Conservation (phyloP, 2,329 filamentous ascomycete genomes). For the Colletotrichum musae region DNA sequence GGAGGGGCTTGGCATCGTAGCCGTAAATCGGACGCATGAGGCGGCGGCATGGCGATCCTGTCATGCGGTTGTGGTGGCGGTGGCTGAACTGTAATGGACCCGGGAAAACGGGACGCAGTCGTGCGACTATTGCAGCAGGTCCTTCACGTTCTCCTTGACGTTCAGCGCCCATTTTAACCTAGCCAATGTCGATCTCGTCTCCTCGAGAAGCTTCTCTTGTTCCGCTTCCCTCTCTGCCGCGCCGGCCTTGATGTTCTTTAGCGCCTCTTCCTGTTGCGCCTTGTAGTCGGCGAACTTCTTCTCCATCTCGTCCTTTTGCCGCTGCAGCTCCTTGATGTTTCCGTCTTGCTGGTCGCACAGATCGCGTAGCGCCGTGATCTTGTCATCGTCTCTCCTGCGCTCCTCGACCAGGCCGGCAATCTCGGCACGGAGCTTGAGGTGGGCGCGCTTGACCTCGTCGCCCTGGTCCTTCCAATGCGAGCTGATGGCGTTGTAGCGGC, state of each 20-base stretch:
- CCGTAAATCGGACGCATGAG: not conserved
- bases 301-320: slow-evolving; percentile 74
- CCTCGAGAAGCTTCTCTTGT: slow-evolving; percentile 71
- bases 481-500: slow-evolving; percentile 77
- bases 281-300: slow-evolving; percentile 76
- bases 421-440: slow-evolving; percentile 65
- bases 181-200: slow-evolving; percentile 72
- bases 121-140: slow-evolving; percentile 60
- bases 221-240: slow-evolving; percentile 72
- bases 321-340: slow-evolving; percentile 73
- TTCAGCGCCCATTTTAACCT: slow-evolving; percentile 82
- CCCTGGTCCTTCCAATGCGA: slow-evolving; percentile 78
- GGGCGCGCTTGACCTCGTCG: slow-evolving; percentile 69
- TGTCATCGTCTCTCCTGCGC: slow-evolving; percentile 72
- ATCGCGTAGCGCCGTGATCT: slow-evolving; percentile 75
- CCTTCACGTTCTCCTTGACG: slow-evolving; percentile 73
- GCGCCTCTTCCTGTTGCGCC: slow-evolving; percentile 71
- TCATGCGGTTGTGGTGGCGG: not conserved
- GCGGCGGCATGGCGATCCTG: not conserved
- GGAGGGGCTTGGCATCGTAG: not conserved
- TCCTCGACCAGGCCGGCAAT: slow-evolving; percentile 70
- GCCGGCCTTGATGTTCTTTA: slow-evolving; percentile 71
- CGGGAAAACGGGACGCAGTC: not conserved
- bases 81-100: not conserved
- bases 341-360: slow-evolving; percentile 81